These are phyloP conservation scores for Penicillium digitatum DNA, from an alignment of 2,329 filamentous ascomycete species.

Conservation along the genomic window DNA sequence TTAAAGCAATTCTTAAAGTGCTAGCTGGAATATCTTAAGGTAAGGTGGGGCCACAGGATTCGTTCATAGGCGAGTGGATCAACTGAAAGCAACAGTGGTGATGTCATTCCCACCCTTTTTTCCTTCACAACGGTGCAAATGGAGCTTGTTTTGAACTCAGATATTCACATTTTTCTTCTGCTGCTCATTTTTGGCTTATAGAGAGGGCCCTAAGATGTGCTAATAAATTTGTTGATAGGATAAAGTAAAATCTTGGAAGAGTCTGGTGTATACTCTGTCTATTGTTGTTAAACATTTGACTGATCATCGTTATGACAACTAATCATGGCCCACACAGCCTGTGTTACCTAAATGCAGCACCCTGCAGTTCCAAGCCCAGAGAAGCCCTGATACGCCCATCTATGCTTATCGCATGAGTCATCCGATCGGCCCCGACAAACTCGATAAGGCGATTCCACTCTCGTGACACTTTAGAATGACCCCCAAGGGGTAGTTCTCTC, in stretches of 20 bases:
- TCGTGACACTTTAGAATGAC: constrained; percentile 10
- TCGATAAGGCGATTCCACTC: constrained; percentile 5
- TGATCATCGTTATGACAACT: neutral
- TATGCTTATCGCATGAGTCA: constrained; percentile 10
- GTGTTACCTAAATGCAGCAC: neutral
- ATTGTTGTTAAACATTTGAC: neutral
- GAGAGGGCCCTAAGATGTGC: neutral
- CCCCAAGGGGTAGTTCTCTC: neutral
- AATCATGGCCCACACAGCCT: neutral
- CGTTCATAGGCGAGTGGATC: neutral
- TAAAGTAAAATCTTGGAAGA: neutral
- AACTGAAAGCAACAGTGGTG: neutral
- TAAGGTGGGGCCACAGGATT: neutral
- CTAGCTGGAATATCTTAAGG: neutral
- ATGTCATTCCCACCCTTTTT: neutral
- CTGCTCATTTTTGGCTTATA: neutral
- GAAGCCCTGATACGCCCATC: constrained; percentile 4
- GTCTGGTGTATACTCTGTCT: neutral
- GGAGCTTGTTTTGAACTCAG: too few relatives aligned
- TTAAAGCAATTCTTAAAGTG: neutral
- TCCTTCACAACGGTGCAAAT: neutral
- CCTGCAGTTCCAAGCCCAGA: neutral
- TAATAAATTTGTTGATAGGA: neutral
- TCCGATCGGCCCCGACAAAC: constrained; percentile 5
- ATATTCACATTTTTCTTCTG: neutral